Conservation (phyloP, 441 rosid species). For the Populus hybrid region DNA sequence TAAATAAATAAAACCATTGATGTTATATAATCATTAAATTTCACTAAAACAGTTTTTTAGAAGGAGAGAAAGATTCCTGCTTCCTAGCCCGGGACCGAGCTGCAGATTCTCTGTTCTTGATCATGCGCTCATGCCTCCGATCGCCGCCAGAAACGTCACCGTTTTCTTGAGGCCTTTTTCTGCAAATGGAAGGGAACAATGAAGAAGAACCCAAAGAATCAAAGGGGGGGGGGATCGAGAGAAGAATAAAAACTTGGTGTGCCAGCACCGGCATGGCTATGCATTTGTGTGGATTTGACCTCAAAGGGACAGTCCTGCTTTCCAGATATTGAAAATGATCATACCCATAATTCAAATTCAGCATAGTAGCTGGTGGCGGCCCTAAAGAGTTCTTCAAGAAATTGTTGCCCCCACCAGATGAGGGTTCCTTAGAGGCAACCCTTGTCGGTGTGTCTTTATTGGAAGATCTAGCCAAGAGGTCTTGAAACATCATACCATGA, state of each 20-base stretch:
- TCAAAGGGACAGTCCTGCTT: conserved; percentile 14
- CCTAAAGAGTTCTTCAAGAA: too few relatives aligned
- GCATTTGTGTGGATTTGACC: conserved; percentile 24
- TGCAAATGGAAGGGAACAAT: conserved; percentile 27
- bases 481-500: conserved; percentile 30
- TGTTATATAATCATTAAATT: background rate
- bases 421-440: background rate
- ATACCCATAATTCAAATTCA: conserved; percentile 49
- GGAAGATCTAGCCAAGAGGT: conserved; percentile 46
- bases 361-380: conserved; percentile 40
- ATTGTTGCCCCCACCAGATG: background rate
- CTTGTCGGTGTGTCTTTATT: conserved; percentile 23
- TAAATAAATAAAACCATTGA: background rate
- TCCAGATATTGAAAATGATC: conserved; percentile 41
- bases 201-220: conserved; percentile 34
- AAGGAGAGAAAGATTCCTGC: conserved; percentile 44
- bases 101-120: conserved; percentile 82
- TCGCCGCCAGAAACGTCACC: conserved; percentile 32
- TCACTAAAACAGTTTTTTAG: background rate
- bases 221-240: conserved; percentile 33
- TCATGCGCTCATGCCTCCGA: conserved; percentile 53
- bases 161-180: conserved; percentile 40
- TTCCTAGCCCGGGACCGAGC: conserved; percentile 78
- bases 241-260: conserved; percentile 17
- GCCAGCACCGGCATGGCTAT: conserved; percentile 16